Base-by-base conservation (phyloP, 1,139 yeast species). In the Groenewaldozyma auringiensis region DNA sequence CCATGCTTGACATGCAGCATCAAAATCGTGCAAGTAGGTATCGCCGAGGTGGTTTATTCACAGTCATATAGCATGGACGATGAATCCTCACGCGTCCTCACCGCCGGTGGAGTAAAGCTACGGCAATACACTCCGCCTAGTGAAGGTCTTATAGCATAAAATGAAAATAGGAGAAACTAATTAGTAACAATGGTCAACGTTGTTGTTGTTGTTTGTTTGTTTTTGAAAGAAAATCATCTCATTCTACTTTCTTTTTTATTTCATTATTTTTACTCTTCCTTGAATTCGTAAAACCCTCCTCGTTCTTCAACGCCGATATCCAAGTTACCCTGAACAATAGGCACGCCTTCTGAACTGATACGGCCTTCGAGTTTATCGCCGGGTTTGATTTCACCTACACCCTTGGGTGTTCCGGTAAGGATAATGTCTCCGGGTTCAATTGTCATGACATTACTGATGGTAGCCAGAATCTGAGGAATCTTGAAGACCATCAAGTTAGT, bases 1-100 rank as follows among this genome's bases (percentile, higher is more conserved):
- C 99, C 99, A 0, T 94, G 99, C 62, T 70, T 92, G 50, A 94
- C 98, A 0, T 92, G 99, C 63, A 81, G 95, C 4, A 87, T 92
- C 42, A 92, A 92, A 66, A 89, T 92, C 45, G 95, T 88, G 8
- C 99, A 92, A 65, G 75, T 85, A 54, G 98, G 98, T 1, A 81
- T 92, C 42, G 72, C 71, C 29, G 96, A 89, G 62, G 97, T 92
- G n/a, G 95, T 92, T 2, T 92, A 88, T 60, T 86, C 95, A 2
- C 94, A 85, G 64, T 78, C 88, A 50, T 92, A 92, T 62, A 81
- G 92, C 42, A 92, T 92, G 97, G 98, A 92, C 60, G 75, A 69
- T 9, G 70, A 75, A 22, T 81, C 94, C 33, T 82, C 80, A 45
- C 68, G 71, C 48, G 89, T 92, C 0, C 72, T 92, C 65, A 71